A percentile compares a stretch with the other conserved stretches of the same genome.
phyloP scores from a whole-genome alignment of 2,329 filamentous ascomycete genomes.

The Escovopsis sp. region DNA sequence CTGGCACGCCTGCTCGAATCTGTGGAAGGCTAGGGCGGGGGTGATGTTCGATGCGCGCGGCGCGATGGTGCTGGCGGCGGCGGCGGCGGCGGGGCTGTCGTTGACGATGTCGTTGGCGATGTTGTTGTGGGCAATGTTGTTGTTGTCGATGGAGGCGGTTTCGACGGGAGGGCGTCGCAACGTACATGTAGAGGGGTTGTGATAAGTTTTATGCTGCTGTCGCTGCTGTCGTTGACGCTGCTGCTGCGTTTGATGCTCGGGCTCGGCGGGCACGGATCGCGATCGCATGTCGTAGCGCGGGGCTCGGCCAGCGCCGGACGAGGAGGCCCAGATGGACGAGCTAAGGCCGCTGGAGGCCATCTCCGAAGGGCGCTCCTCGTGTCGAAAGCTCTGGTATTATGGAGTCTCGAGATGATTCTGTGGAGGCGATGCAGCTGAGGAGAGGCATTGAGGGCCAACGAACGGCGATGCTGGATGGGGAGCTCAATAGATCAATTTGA shows the following conservation, averaged over 20 bases:
- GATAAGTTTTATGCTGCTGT: too few species aligned
- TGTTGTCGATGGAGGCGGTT: too few species aligned
- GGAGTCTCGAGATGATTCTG: not conserved
- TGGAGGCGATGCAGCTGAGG: too few species aligned
- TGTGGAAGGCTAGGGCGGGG: slow-evolving; percentile 31
- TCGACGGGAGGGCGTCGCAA: too few species aligned
- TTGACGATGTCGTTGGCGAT: too few species aligned
- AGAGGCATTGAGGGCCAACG: too few species aligned
- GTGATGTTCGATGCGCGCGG: slow-evolving; percentile 10
- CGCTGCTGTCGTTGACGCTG: not conserved
- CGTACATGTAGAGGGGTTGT: too few species aligned
- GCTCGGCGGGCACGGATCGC: slow-evolving; percentile 6
- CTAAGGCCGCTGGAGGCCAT: slow-evolving; percentile 4
- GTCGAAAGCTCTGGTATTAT: not conserved
- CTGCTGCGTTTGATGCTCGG: not conserved
- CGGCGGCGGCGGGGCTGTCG: not conserved
- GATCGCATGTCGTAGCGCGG: slow-evolving; percentile 5
- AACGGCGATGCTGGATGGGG: too few species aligned
- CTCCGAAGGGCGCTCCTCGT: not conserved
- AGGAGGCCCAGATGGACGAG: slow-evolving; percentile 7
- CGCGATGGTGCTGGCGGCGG: slow-evolving; percentile 1
- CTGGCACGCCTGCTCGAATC: slow-evolving; percentile 45
- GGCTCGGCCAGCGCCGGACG: not conserved
- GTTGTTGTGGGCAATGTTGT: too few species aligned
- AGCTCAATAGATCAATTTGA: too few species aligned